phyloP scores from a whole-genome alignment of 345 rosid genomes.

The Murraya paniculata region DNA sequence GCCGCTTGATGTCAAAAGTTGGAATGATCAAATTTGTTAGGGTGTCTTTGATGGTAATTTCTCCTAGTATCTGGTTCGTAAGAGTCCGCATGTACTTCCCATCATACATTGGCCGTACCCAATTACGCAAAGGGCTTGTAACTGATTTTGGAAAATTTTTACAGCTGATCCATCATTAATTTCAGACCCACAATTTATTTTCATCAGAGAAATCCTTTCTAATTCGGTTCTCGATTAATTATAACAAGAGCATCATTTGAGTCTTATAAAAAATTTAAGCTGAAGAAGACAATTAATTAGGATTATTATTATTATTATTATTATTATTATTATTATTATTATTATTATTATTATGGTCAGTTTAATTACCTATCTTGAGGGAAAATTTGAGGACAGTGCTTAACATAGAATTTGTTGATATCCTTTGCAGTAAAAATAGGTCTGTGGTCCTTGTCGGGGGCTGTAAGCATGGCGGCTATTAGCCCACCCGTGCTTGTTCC shows the following conservation, averaged over 20 bases:
- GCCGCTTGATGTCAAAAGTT: slow-evolving; percentile 21
- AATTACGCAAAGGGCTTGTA: background rate
- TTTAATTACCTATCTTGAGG: slow-evolving; percentile 15
- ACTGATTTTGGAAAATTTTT: background rate
- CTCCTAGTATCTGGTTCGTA: background rate
- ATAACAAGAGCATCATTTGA: background rate
- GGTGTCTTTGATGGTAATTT: background rate
- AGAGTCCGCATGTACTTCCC: background rate
- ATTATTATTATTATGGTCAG: no score
- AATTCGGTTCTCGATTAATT: no score
- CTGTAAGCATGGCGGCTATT: no score
- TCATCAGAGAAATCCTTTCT: no score
- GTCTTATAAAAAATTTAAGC: background rate
- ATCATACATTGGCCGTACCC: background rate
- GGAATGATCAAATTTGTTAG: slow-evolving; percentile 15
- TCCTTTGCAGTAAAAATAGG: slow-evolving; percentile 25
- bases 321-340: no score
- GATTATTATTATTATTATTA: no score
- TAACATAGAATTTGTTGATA: slow-evolving; percentile 16
- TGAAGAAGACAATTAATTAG: background rate
- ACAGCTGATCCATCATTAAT: background rate
- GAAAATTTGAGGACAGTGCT: slow-evolving; percentile 18
- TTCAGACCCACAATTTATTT: background rate
- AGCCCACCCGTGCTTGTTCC: slow-evolving; percentile 19
- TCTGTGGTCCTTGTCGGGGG: slow-evolving; percentile 8